Percentiles rank a stretch among this genome's conserved stretches.
Conservation (phyloP, 768 basidiomycete genomes). For the Podaxis sp. region DNA sequence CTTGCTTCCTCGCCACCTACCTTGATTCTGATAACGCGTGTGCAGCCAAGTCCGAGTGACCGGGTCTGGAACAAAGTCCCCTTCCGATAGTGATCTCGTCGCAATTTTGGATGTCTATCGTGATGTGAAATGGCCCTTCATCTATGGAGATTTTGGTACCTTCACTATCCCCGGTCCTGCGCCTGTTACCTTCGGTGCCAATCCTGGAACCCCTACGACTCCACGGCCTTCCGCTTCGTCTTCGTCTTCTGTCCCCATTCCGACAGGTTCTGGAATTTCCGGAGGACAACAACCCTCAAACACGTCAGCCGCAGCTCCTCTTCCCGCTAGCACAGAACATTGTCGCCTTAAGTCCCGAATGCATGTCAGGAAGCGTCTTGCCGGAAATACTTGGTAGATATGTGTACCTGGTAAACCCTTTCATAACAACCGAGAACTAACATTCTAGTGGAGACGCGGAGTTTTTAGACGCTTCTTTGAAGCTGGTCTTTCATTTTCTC, state of each 20-base stretch:
- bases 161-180: conserved; percentile 35
- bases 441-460: conserved; percentile 4
- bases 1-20: neutral
- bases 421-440: conserved; percentile 1
- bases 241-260: conserved; percentile 1
- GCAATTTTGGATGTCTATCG: conserved; percentile 31
- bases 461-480: conserved; percentile 5
- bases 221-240: neutral
- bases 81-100: conserved; percentile 29
- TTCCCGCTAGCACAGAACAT: neutral
- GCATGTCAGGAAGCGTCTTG: conserved; percentile 15
- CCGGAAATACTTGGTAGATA: neutral
- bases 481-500: conserved; percentile 7
- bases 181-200: conserved; percentile 25
- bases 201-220: conserved; percentile 13
- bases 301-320: conserved; percentile 3
- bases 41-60: conserved; percentile 31
- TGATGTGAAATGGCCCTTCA: conserved; percentile 30
- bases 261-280: conserved; percentile 6
- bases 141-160: conserved; percentile 27
- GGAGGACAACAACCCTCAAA: conserved; percentile 2
- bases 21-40: neutral
- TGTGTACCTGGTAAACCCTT: neutral
- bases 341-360: conserved; percentile 17
- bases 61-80: conserved; percentile 31